Conservation (phyloP, 331 rosid genomes). For the Telfairia occidentalis region DNA sequence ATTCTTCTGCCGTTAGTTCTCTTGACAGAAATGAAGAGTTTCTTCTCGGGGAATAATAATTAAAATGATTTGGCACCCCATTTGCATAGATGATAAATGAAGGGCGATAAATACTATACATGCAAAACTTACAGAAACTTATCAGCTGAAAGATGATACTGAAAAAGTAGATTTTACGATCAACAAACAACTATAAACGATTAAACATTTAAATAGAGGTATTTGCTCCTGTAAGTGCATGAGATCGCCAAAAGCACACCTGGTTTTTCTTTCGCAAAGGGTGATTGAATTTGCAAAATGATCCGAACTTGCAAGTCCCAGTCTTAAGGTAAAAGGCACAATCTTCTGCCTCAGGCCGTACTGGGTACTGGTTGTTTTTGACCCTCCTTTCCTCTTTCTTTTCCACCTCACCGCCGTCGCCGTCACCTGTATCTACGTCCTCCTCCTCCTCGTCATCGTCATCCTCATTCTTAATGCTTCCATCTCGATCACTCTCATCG, state of each 20-base stretch:
- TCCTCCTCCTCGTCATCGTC: constrained; percentile 10
- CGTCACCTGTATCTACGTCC: constrained; percentile 13
- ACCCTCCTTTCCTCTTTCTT: constrained; percentile 22
- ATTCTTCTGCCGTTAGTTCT: background rate
- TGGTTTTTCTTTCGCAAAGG: constrained; percentile 53
- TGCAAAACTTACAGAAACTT: background rate
- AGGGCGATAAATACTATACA: background rate
- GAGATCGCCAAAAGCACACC: constrained; percentile 27
- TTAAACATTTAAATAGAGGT: background rate
- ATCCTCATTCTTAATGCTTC: constrained; percentile 26
- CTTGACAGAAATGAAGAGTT: background rate
- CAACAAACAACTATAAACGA: background rate
- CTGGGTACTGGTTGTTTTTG: constrained; percentile 38
- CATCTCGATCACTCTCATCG: constrained; percentile 12
- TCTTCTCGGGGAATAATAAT: background rate
- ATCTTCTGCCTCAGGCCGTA: constrained; percentile 90
- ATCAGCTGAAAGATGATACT: background rate
- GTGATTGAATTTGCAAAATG: constrained; percentile 83
- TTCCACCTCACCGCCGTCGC: constrained; percentile 23
- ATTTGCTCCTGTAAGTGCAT: background rate
- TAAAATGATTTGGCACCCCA: background rate
- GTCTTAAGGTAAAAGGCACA: constrained; percentile 76
- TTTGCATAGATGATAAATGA: background rate
- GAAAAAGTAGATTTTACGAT: background rate
- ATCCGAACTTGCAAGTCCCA: constrained; percentile 76